These are phyloP conservation scores for Lasiosphaeria miniovina DNA, from an alignment of 495 filamentous ascomycete species.

Conservation along the genomic window DNA sequence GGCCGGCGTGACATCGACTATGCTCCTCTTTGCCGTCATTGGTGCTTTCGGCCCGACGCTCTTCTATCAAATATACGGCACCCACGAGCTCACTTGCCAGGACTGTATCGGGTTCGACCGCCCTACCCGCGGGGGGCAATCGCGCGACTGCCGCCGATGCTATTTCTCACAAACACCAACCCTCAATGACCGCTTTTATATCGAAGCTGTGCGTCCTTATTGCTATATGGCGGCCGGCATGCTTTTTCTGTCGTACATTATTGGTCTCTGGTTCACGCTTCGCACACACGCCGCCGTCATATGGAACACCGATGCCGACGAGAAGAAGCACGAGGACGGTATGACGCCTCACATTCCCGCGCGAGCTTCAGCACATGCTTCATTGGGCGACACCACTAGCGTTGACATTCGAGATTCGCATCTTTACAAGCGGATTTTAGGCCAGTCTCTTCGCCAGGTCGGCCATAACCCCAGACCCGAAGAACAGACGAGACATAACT, in stretches of 20 bases:
- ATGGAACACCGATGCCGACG: slow-evolving; percentile 84
- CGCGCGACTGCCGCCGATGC: slow-evolving; percentile 79
- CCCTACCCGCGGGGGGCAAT: slow-evolving; percentile 31
- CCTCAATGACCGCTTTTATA: slow-evolving; percentile 80
- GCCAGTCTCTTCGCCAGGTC: slow-evolving; percentile 79
- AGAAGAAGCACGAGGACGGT: slow-evolving; percentile 66
- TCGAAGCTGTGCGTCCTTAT: slow-evolving; percentile 86
- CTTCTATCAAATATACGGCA: slow-evolving; percentile 99
- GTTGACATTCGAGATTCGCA: slow-evolving; percentile 74
- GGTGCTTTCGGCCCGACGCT: slow-evolving; percentile 95
- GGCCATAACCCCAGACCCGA: slow-evolving; percentile 56
- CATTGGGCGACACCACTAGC: slow-evolving; percentile 39
- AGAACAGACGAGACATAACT: slow-evolving; percentile 45
- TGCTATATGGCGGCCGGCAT: slow-evolving; percentile 81
- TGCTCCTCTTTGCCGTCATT: slow-evolving; percentile 95
- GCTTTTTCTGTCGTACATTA: slow-evolving; percentile 89
- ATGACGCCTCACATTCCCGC: slow-evolving; percentile 37
- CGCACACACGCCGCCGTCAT: slow-evolving; percentile 95
- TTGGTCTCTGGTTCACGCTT: slow-evolving; percentile 94
- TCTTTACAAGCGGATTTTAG: slow-evolving; percentile 89
- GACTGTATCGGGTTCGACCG: slow-evolving; percentile 59
- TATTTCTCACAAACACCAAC: slow-evolving; percentile 90
- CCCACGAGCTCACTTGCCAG: slow-evolving; percentile 89
- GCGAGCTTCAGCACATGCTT: slow-evolving; percentile 38
- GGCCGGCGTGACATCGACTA: slow-evolving; percentile 95